A percentile compares a stretch with the other conserved stretches of the same genome.
phyloP scores from a whole-genome alignment of 768 basidiomycete species.

The Amanita inopinata region DNA sequence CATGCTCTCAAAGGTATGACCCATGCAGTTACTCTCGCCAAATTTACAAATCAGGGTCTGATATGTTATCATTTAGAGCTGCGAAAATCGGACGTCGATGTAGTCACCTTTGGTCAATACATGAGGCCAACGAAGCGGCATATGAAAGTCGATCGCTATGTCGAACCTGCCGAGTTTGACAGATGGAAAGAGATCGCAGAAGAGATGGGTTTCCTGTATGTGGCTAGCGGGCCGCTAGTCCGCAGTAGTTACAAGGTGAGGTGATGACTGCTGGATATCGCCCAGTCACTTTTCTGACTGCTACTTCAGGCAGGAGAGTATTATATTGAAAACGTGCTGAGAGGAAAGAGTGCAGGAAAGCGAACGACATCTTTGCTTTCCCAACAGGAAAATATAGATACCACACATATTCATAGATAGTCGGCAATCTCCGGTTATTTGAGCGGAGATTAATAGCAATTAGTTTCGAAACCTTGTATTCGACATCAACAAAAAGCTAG shows the following conservation, averaged over 20 bases:
- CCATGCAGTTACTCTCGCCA: too few species aligned
- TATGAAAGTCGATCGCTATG: slow-evolving; percentile 98
- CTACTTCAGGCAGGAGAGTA: slow-evolving; percentile 82
- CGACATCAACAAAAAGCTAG: slow-evolving; percentile 13
- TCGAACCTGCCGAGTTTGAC: slow-evolving; percentile 88
- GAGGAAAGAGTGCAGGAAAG: slow-evolving; percentile 42
- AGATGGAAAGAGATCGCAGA: slow-evolving; percentile 87
- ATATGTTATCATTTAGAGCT: too few species aligned
- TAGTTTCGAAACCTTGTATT: slow-evolving; percentile 18
- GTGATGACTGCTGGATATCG: neutral
- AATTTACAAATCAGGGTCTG: too few species aligned
- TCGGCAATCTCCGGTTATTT: slow-evolving; percentile 3
- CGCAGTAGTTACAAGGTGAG: slow-evolving; percentile 94
- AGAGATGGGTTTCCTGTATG: slow-evolving; percentile 92
- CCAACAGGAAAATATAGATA: slow-evolving; percentile 10
- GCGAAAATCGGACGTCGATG: slow-evolving; percentile 82
- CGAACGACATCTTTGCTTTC: slow-evolving; percentile 21
- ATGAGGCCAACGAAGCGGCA: slow-evolving; percentile 99
- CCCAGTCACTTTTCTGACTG: neutral
- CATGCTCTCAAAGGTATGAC: slow-evolving; percentile 73
- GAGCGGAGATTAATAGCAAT: slow-evolving; percentile 11
- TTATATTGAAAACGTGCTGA: slow-evolving; percentile 86
- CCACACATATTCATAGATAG: neutral
- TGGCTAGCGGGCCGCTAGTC: slow-evolving; percentile 93
- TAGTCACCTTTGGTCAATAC: slow-evolving; percentile 98